Percentiles rank a stretch among this genome's conserved stretches.
Evolutionary conservation across 371 early-diverging fungal species (phyloP).

Genomic region (Mucor indicus): DNA sequence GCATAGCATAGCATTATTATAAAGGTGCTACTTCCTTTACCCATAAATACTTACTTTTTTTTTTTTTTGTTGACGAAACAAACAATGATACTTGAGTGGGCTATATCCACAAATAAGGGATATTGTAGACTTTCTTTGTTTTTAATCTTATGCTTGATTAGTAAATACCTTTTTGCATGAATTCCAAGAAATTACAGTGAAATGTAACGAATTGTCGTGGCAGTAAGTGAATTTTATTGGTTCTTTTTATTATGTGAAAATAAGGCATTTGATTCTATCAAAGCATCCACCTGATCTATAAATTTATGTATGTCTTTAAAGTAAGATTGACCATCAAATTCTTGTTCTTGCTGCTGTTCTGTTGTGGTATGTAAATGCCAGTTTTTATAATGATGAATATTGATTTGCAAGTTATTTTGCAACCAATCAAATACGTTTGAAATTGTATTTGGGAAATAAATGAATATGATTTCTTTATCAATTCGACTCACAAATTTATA

Average conservation of each 20-base stretch:
- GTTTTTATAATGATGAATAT: slow-evolving; percentile 1
- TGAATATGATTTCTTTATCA: slow-evolving; percentile 4
- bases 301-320: slow-evolving; percentile 17
- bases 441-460: slow-evolving; percentile 9
- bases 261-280: slow-evolving; percentile 16
- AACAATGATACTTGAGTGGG: no score
- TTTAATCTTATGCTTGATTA: no score
- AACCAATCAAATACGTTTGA: slow-evolving; percentile 6
- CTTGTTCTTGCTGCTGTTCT: neutral
- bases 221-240: no score
- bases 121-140: no score
- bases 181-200: no score
- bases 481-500: slow-evolving; percentile 8
- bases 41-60: no score
- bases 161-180: no score
- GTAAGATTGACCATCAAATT: slow-evolving; percentile 11
- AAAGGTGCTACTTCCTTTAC: no score
- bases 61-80: no score
- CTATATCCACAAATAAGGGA: no score
- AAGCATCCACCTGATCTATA: slow-evolving; percentile 16
- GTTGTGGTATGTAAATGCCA: slow-evolving; percentile 1
- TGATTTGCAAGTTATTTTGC: neutral
- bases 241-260: slow-evolving; percentile 7
- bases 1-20: no score
- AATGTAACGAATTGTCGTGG: no score